These are phyloP conservation scores for Candida verbasci DNA, from an alignment of 805 yeast species.

Conservation along the genomic window DNA sequence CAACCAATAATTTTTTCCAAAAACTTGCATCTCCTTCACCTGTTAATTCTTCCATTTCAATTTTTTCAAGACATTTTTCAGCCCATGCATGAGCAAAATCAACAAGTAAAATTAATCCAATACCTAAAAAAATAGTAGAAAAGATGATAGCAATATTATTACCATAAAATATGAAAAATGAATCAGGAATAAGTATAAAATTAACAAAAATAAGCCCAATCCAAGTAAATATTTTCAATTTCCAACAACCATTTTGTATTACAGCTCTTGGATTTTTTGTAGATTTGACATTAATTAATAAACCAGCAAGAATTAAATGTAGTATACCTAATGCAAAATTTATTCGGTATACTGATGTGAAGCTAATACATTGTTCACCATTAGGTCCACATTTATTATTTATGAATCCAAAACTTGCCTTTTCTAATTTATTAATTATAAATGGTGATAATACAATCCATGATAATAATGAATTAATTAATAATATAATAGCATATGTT, in stretches of 20 bases:
- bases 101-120: conserved; percentile 84
- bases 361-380: conserved; percentile 82
- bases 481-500: conserved; percentile 74
- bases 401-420: conserved; percentile 63
- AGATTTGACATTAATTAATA: conserved; percentile 71
- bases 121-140: conserved; percentile 79
- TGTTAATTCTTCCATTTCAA: conserved; percentile 66
- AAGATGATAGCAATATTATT: conserved; percentile 81
- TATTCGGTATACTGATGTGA: conserved; percentile 89
- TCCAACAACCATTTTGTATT: conserved; percentile 93
- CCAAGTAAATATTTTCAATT: conserved; percentile 63
- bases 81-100: conserved; percentile 99
- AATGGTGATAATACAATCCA: conserved; percentile 91
- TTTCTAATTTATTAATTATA: conserved; percentile 68
- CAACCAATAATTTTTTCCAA: conserved; percentile 79
- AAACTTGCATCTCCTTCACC: conserved; percentile 51
- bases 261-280: conserved; percentile 73
- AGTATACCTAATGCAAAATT: conserved; percentile 81
- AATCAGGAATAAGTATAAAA: conserved; percentile 75
- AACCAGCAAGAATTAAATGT: conserved; percentile 65
- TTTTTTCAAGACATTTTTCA: conserved; percentile 85
- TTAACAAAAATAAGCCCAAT: conserved; percentile 51
- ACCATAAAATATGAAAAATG: conserved; percentile 85
- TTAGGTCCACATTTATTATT: conserved; percentile 64
- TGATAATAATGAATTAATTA: conserved; percentile 75